Conservation (phyloP, 2,329 filamentous ascomycete genomes). For the Ophidiomyces ophidiicola region DNA sequence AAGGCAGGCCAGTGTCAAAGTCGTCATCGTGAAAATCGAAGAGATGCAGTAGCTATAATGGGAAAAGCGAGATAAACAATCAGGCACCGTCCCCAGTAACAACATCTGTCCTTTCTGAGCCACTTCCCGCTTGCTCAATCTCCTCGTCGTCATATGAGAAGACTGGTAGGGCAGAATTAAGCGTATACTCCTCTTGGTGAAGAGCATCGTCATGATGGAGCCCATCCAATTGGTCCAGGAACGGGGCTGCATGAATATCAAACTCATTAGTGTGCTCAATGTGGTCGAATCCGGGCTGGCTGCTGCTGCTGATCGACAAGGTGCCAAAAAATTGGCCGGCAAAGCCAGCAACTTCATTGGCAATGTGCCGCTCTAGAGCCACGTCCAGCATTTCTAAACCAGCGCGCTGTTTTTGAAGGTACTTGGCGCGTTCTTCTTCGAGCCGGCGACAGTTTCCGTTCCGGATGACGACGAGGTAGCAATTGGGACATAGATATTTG, state of each 20-base stretch:
- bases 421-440: constrained; percentile 29
- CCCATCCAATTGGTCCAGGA: constrained; percentile 10
- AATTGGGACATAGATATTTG: constrained; percentile 36
- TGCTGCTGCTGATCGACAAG: constrained; percentile 12
- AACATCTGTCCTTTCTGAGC: constrained; percentile 15
- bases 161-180: background rate
- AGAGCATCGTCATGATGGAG: constrained; percentile 7
- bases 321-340: constrained; percentile 31
- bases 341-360: constrained; percentile 32
- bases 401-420: constrained; percentile 27
- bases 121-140: constrained; percentile 13
- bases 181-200: background rate
- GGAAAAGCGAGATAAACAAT: constrained; percentile 16
- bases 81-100: constrained; percentile 9
- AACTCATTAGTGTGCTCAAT: constrained; percentile 7
- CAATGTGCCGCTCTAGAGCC: constrained; percentile 31
- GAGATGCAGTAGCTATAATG: constrained; percentile 22
- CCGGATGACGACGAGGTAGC: constrained; percentile 27
- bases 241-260: constrained; percentile 9
- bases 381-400: constrained; percentile 31
- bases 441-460: constrained; percentile 31
- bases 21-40: no score
- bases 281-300: constrained; percentile 1
- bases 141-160: constrained; percentile 11
- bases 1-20: no score